Percentiles rank a stretch among this genome's conserved stretches.
Conservation (phyloP, 495 filamentous ascomycete genomes). For the Penicillium coffeae region DNA sequence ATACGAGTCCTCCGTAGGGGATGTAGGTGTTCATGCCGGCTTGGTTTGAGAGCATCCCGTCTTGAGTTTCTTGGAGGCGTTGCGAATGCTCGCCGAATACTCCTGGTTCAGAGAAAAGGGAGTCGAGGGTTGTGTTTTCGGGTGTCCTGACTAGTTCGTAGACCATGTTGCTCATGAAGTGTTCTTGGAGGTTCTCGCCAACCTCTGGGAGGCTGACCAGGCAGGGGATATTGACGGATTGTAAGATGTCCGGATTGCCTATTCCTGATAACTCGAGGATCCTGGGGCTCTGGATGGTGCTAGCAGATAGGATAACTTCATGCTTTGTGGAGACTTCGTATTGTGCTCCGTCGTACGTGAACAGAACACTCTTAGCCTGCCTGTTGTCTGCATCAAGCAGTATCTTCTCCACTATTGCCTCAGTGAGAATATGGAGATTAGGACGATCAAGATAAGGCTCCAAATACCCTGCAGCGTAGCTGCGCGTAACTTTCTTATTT, state of each 20-base stretch:
- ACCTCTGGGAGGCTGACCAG: conserved; percentile 37
- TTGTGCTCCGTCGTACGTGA: conserved; percentile 5
- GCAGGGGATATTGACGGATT: conserved; percentile 31
- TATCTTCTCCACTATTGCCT: conserved; percentile 32
- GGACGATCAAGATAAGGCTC: conserved; percentile 25
- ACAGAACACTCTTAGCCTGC: conserved; percentile 24
- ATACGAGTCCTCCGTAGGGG: too few relatives aligned
- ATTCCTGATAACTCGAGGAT: conserved; percentile 62
- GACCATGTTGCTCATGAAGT: conserved; percentile 24
- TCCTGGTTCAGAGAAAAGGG: conserved; percentile 10
- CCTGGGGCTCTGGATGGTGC: conserved; percentile 50
- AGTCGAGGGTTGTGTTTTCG: conserved; percentile 10
- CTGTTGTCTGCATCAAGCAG: conserved; percentile 7
- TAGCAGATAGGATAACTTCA: conserved; percentile 56
- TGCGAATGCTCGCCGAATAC: conserved; percentile 22
- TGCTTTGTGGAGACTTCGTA: conserved; percentile 43
- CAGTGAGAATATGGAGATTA: conserved; percentile 30
- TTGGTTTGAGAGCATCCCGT: too few relatives aligned
- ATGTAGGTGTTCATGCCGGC: too few relatives aligned
- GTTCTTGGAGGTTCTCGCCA: conserved; percentile 48
- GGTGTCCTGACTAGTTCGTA: conserved; percentile 6
- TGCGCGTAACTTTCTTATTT: conserved; percentile 38
- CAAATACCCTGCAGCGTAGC: conserved; percentile 50
- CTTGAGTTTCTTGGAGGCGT: not conserved
- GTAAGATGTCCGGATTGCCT: conserved; percentile 38